Evolutionary conservation across 192 early-diverging fungal genomes (phyloP).

Genomic region (Cetraspora pellucida): DNA sequence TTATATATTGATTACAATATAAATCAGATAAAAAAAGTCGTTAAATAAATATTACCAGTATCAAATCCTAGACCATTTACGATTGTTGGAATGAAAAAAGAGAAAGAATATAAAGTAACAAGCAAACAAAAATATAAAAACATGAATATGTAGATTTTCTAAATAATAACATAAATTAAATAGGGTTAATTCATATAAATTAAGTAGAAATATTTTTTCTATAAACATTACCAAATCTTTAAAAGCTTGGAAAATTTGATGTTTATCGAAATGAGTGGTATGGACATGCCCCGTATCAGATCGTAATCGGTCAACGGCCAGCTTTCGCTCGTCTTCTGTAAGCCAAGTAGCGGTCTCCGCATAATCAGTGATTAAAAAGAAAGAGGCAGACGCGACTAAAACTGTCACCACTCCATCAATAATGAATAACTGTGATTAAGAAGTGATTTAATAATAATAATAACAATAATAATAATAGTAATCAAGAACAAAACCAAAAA

Average conservation of each 20-base stretch:
- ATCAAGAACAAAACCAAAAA: too few species aligned
- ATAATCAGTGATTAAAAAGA: slow-evolving; percentile 52
- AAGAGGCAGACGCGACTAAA: slow-evolving; percentile 42
- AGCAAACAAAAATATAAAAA: slow-evolving; percentile 66
- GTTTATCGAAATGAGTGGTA: slow-evolving; percentile 53
- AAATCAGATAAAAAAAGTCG: neutral
- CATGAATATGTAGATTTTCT: slow-evolving; percentile 52
- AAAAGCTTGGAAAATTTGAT: slow-evolving; percentile 51
- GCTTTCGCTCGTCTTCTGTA: slow-evolving; percentile 45
- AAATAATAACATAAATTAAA: neutral
- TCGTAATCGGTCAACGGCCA: slow-evolving; percentile 45
- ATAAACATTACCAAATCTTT: slow-evolving; percentile 50
- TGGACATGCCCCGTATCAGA: slow-evolving; percentile 55
- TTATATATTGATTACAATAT: neutral
- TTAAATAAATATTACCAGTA: slow-evolving; percentile 16
- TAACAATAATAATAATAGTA: slow-evolving; percentile 23
- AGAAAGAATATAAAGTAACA: slow-evolving; percentile 64
- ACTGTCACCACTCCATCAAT: slow-evolving; percentile 59
- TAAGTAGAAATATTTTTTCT: slow-evolving; percentile 27
- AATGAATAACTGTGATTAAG: slow-evolving; percentile 57
- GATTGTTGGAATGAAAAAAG: slow-evolving; percentile 74
- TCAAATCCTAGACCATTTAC: slow-evolving; percentile 68
- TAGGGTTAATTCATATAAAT: neutral
- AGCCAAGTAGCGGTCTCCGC: slow-evolving; percentile 52
- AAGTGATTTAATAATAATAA: neutral